phyloP scores from a whole-genome alignment of 179 eudicot species.

The Gypsophila paniculata region DNA sequence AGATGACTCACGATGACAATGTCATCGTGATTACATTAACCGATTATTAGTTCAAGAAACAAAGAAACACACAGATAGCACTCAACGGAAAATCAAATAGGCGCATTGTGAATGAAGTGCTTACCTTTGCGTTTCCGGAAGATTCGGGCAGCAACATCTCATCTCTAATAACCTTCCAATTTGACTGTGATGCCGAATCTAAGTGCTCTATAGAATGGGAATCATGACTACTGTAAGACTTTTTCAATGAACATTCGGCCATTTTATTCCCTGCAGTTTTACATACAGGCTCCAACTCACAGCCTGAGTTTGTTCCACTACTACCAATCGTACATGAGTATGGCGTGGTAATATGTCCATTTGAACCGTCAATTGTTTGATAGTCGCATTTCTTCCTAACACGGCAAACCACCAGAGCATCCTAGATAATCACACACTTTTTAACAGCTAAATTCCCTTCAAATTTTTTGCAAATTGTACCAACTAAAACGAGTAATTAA shows the following conservation, averaged over 20 bases:
- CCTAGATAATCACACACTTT: slow-evolving; percentile 33
- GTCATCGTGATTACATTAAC: no score
- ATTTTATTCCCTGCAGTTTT: slow-evolving; percentile 26
- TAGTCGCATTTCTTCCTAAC: slow-evolving; percentile 51
- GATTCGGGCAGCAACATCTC: slow-evolving; percentile 28
- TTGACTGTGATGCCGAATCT: slow-evolving; percentile 45
- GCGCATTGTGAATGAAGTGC: slow-evolving; percentile 18
- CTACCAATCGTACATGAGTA: slow-evolving; percentile 24
- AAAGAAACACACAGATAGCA: no score
- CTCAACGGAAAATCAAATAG: not conserved
- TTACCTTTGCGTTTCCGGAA: slow-evolving; percentile 30
- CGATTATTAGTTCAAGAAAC: no score
- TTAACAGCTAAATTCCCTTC: no score
- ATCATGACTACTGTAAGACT: slow-evolving; percentile 38
- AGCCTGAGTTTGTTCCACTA: slow-evolving; percentile 26
- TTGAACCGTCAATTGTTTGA: slow-evolving; percentile 26
- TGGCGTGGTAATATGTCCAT: slow-evolving; percentile 20
- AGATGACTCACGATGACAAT: no score
- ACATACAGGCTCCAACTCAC: slow-evolving; percentile 26
- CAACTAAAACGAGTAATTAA: no score
- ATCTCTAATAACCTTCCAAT: slow-evolving; percentile 24
- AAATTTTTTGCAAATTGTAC: no score
- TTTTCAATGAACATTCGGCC: slow-evolving; percentile 35
- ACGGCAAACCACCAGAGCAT: slow-evolving; percentile 71
- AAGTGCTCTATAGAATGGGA: slow-evolving; percentile 46